phyloP scores from a whole-genome alignment of 768 basidiomycete genomes.

The Mycena rebaudengoi region DNA sequence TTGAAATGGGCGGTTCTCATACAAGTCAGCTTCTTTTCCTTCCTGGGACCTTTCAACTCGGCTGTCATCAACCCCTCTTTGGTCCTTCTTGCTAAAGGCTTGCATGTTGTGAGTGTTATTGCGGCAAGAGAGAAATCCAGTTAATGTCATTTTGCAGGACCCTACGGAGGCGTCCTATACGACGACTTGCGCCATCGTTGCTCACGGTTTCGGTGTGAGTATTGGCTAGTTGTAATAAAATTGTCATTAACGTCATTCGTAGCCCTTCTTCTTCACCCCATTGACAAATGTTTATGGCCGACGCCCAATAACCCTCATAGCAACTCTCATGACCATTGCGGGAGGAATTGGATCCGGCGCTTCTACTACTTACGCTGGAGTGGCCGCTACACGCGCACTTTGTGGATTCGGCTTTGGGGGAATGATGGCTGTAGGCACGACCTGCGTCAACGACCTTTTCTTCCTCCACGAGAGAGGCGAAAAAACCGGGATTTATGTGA shows the following conservation, averaged over 20 bases:
- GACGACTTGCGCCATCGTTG: slow-evolving; percentile 15
- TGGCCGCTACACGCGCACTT: slow-evolving; percentile 5
- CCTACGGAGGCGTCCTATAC: slow-evolving; percentile 17
- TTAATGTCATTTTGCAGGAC: too few species aligned
- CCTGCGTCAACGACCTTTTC: slow-evolving; percentile 26
- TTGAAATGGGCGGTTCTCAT: slow-evolving; percentile 26
- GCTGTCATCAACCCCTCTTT: slow-evolving; percentile 22
- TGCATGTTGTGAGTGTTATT: too few species aligned
- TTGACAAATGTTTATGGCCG: slow-evolving; percentile 27
- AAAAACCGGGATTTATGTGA: slow-evolving; percentile 25
- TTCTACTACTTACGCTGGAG: slow-evolving; percentile 9
- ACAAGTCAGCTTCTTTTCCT: slow-evolving; percentile 24
- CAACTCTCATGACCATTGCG: slow-evolving; percentile 16
- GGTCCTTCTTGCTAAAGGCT: slow-evolving; percentile 10
- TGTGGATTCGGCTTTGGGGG: slow-evolving; percentile 20
- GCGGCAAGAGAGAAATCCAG: too few species aligned
- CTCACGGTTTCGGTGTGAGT: slow-evolving; percentile 10
- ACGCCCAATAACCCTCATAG: slow-evolving; percentile 23
- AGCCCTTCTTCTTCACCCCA: slow-evolving; percentile 26
- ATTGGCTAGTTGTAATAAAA: not conserved
- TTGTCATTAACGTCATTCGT: not conserved
- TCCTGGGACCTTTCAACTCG: slow-evolving; percentile 26
- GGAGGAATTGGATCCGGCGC: slow-evolving; percentile 17
- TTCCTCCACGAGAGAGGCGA: slow-evolving; percentile 28
- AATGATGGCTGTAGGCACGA: slow-evolving; percentile 25